Percentiles rank a stretch among this genome's conserved stretches.
phyloP scores from a whole-genome alignment of 2,329 filamentous ascomycete species.

The Botrytis fabae region DNA sequence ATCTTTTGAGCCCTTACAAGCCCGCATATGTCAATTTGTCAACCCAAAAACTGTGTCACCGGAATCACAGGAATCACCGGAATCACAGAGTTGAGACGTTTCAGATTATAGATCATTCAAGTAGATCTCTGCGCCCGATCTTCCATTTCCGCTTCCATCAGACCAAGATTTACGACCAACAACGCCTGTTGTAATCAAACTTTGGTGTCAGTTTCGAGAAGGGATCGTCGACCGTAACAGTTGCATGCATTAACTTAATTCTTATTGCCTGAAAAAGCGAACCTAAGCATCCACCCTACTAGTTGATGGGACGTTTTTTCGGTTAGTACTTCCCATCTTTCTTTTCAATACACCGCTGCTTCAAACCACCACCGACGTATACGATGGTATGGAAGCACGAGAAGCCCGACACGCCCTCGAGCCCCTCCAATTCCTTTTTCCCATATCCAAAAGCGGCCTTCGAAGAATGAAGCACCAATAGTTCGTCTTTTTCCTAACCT shows the following conservation, averaged over 20 bases:
- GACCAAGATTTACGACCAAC: background rate
- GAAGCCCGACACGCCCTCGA: background rate
- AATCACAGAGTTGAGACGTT: slow-evolving; percentile 9
- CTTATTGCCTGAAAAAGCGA: background rate
- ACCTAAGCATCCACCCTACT: background rate
- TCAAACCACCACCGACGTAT: background rate
- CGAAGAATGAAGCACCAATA: background rate
- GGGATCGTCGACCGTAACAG: background rate
- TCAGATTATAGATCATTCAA: slow-evolving; percentile 9
- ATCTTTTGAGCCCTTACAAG: background rate
- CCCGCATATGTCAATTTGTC: background rate
- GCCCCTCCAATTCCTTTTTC: background rate
- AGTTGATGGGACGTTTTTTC: background rate
- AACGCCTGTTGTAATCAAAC: background rate
- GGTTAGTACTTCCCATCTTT: background rate
- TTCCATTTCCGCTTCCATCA: background rate
- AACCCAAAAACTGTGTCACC: background rate
- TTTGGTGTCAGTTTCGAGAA: background rate
- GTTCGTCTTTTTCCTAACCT: background rate
- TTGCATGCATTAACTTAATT: background rate
- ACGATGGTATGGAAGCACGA: background rate
- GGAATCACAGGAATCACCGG: background rate
- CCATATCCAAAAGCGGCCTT: background rate
- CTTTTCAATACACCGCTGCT: background rate
- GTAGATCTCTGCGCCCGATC: slow-evolving; percentile 12